Conservation (phyloP, 2,329 filamentous ascomycete genomes). For the Neofusicoccum sp. region DNA sequence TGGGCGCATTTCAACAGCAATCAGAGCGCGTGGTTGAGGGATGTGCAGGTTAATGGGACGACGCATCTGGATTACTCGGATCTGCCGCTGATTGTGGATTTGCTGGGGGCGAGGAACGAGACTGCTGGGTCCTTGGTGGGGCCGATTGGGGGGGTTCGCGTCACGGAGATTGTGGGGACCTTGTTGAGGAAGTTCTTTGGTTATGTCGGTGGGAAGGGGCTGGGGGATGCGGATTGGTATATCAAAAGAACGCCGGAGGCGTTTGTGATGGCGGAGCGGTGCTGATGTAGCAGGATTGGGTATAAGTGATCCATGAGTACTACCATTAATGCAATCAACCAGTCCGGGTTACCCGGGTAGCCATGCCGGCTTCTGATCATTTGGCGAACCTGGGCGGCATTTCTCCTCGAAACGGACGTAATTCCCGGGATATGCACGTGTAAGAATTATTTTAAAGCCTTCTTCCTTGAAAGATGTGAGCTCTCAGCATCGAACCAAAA, state of each 20-base stretch:
- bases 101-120: conserved; percentile 22
- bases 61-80: conserved; percentile 28
- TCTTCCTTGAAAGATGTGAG: too few species aligned
- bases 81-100: conserved; percentile 25
- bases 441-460: too few species aligned
- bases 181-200: background rate
- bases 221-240: background rate
- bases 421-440: too few species aligned
- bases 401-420: too few species aligned
- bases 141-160: background rate
- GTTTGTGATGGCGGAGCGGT: background rate
- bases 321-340: too few species aligned
- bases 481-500: too few species aligned
- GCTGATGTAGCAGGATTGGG: too few species aligned
- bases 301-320: too few species aligned
- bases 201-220: background rate
- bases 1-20: conserved; percentile 24
- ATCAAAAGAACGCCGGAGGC: background rate
- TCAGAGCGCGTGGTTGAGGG: conserved; percentile 27
- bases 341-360: too few species aligned
- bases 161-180: background rate
- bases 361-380: too few species aligned
- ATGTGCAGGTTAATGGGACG: conserved; percentile 25
- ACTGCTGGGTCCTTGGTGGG: background rate
- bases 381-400: too few species aligned